Evolutionary conservation across 768 basidiomycete genomes (phyloP).

Genomic region (Rhizopogon vulgaris): DNA sequence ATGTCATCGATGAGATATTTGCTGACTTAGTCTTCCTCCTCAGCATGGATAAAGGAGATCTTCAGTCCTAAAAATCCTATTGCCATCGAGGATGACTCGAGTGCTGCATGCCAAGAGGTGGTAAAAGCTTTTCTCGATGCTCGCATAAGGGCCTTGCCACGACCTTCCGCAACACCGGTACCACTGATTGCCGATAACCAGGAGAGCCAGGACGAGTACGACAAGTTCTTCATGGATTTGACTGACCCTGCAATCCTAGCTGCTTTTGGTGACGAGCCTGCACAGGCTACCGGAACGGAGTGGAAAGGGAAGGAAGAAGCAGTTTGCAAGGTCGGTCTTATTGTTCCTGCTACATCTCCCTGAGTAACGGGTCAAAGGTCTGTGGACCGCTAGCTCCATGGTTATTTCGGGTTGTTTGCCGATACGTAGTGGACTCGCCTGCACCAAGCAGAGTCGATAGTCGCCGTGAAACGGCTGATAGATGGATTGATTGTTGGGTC

Average conservation of each 20-base stretch:
- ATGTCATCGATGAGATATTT: neutral
- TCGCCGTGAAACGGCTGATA: constrained; percentile 36
- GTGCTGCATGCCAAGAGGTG: constrained; percentile 49
- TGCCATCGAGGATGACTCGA: constrained; percentile 33
- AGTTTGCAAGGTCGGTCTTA: constrained; percentile 41
- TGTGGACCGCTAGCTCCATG: constrained; percentile 36
- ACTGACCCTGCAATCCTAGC: constrained; percentile 56
- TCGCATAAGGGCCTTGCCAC: constrained; percentile 42
- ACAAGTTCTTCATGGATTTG: constrained; percentile 50
- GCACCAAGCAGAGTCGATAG: constrained; percentile 12
- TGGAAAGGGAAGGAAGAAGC: constrained; percentile 39
- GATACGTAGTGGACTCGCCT: constrained; percentile 34
- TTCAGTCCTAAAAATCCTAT: constrained; percentile 42
- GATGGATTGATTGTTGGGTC: constrained; percentile 69
- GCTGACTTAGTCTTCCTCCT: constrained; percentile 6
- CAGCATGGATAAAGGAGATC: constrained; percentile 56
- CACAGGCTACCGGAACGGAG: constrained; percentile 17
- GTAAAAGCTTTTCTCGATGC: constrained; percentile 58
- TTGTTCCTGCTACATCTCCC: neutral
- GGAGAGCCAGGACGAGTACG: constrained; percentile 79
- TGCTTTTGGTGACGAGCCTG: constrained; percentile 38
- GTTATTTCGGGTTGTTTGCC: constrained; percentile 49
- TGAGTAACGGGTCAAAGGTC: neutral
- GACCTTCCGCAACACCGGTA: constrained; percentile 28
- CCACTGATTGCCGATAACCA: constrained; percentile 35